A percentile compares a stretch with the other conserved stretches of the same genome.
Conservation (phyloP, 805 yeast species). For the Ascoidea tarda region DNA sequence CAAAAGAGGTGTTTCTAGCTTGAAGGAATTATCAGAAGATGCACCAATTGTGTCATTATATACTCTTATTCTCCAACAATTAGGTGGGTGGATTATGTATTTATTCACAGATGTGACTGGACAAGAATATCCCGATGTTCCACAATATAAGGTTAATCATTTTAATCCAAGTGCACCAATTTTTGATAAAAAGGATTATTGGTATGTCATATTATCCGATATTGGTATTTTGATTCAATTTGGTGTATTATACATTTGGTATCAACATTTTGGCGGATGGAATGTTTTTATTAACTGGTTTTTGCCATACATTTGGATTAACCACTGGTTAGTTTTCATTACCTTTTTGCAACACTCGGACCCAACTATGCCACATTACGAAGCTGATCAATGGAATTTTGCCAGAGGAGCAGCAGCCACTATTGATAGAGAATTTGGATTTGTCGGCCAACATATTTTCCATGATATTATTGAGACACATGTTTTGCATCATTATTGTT, state of each 20-base stretch:
- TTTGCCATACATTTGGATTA: conserved; percentile 64
- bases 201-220: conserved; percentile 61
- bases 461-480: conserved; percentile 88
- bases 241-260: conserved; percentile 43
- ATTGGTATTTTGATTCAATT: conserved; percentile 48
- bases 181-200: conserved; percentile 58
- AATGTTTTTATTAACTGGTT: conserved; percentile 56
- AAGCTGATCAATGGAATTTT: conserved; percentile 63
- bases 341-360: conserved; percentile 80
- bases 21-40: conserved; percentile 54
- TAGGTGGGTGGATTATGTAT: conserved; percentile 65
- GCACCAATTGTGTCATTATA: conserved; percentile 55
- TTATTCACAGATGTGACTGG: conserved; percentile 65
- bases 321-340: conserved; percentile 85
- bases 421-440: conserved; percentile 73
- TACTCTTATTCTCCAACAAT: conserved; percentile 49
- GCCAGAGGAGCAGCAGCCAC: conserved; percentile 89
- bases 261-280: conserved; percentile 46
- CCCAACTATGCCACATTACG: conserved; percentile 69
- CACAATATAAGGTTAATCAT: conserved; percentile 43
- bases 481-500: conserved; percentile 73
- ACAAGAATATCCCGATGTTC: conserved; percentile 38
- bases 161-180: conserved; percentile 63
- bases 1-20: conserved; percentile 21
- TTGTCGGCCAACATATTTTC: conserved; percentile 64